Percentiles rank a stretch among this genome's conserved stretches.
phyloP scores from a whole-genome alignment of 2,329 filamentous ascomycete genomes.

The Cercospora sojina region DNA sequence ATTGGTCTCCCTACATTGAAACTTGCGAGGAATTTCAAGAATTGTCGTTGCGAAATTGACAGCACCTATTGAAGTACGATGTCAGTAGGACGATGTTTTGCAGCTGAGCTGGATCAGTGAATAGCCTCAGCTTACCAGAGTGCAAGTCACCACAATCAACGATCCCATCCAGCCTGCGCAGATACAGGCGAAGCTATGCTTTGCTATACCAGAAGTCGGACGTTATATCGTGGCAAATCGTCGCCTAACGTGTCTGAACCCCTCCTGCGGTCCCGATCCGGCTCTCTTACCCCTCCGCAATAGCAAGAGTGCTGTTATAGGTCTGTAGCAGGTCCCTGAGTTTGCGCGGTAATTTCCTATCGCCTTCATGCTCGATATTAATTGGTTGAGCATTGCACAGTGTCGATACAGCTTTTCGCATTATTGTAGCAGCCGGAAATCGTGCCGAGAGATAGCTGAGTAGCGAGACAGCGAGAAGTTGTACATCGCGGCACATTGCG shows the following conservation, averaged over 20 bases:
- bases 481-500: background rate
- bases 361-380: background rate
- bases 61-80: too few relatives aligned
- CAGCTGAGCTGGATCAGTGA: too few relatives aligned
- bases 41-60: too few relatives aligned
- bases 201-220: too few relatives aligned
- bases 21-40: too few relatives aligned
- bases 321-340: background rate
- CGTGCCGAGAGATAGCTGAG: slow-evolving; percentile 6
- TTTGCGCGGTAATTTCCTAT: background rate
- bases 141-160: too few relatives aligned
- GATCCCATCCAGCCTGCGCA: too few relatives aligned
- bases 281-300: background rate
- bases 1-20: too few relatives aligned
- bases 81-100: too few relatives aligned
- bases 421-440: background rate
- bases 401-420: slow-evolving; percentile 2
- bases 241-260: background rate
- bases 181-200: too few relatives aligned
- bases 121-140: too few relatives aligned
- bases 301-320: background rate
- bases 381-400: background rate
- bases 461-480: slow-evolving; percentile 3
- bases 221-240: too few relatives aligned
- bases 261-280: background rate